A percentile compares a stretch with the other conserved stretches of the same genome.
These are phyloP conservation scores for Mycena leptocephala DNA, from an alignment of 768 basidiomycete species.

Conservation along the genomic window DNA sequence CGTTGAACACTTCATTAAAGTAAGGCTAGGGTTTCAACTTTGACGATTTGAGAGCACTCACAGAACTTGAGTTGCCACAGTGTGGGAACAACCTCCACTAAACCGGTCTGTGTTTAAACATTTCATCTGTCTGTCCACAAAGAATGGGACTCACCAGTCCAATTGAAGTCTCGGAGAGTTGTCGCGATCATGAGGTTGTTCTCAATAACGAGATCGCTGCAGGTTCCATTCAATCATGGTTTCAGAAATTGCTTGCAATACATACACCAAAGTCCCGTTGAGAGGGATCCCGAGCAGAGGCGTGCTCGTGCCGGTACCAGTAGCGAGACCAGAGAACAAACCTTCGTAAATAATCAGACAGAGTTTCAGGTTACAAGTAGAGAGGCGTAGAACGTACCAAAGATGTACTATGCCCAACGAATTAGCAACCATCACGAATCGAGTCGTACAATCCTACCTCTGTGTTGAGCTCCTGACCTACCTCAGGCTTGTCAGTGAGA, in stretches of 20 bases:
- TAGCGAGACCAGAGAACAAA: background rate
- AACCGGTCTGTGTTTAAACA: background rate
- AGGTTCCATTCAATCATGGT: background rate
- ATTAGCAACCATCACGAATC: no score
- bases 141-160: background rate
- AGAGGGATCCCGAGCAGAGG: background rate
- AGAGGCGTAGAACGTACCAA: background rate
- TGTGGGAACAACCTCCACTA: background rate
- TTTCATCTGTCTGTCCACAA: background rate
- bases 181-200: background rate
- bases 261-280: background rate
- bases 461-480: slow-evolving; percentile 10
- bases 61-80: background rate
- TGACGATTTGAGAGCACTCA: background rate
- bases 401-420: slow-evolving; percentile 3
- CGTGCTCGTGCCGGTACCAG: background rate
- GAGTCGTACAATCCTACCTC: no score
- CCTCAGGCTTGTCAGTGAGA: background rate
- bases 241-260: background rate
- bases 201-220: background rate
- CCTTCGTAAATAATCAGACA: background rate
- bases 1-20: background rate
- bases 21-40: background rate
- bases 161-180: slow-evolving; percentile 6
- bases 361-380: no score